These are phyloP conservation scores for Digitaria exilis DNA, from an alignment of 202 grass and related monocot species.

Conservation along the genomic window DNA sequence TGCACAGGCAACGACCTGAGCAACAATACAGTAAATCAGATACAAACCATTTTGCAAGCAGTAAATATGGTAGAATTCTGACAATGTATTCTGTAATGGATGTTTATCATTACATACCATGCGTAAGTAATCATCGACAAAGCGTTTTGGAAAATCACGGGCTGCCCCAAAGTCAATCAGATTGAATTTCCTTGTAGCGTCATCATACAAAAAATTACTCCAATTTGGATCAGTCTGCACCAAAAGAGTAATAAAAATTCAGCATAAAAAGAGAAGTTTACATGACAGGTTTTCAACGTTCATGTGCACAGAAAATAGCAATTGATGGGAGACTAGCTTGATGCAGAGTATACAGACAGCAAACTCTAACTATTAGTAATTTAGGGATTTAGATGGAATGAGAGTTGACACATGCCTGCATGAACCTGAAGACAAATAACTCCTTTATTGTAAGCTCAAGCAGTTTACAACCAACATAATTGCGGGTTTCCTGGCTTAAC, in stretches of 20 bases:
- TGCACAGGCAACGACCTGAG: conserved; percentile 87
- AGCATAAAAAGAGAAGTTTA: conserved; percentile 4
- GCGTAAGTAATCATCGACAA: conserved; percentile 87
- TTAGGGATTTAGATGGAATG: conserved; percentile 31
- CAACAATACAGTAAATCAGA: conserved; percentile 3
- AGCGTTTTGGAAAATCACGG: conserved; percentile 70
- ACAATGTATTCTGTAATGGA: background rate
- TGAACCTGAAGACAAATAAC: conserved; percentile 94
- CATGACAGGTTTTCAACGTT: background rate
- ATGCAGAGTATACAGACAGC: background rate
- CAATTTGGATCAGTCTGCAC: conserved; percentile 98
- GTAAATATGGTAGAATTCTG: conserved; percentile 7
- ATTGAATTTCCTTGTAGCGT: conserved; percentile 69
- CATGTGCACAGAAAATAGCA: background rate
- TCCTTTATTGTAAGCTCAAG: conserved; percentile 94
- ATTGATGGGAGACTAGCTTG: background rate
- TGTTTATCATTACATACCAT: conserved; percentile 55
- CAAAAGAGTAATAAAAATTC: conserved; percentile 20
- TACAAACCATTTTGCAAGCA: background rate
- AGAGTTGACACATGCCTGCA: conserved; percentile 69
- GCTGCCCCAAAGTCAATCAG: conserved; percentile 97
- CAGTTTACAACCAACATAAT: conserved; percentile 83
- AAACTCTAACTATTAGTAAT: conserved; percentile 2
- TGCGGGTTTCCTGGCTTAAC: conserved; percentile 81
- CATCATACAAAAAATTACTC: conserved; percentile 91